Conservation (phyloP, 129 eudicot species). For the Ambrosia artemisiifolia region DNA sequence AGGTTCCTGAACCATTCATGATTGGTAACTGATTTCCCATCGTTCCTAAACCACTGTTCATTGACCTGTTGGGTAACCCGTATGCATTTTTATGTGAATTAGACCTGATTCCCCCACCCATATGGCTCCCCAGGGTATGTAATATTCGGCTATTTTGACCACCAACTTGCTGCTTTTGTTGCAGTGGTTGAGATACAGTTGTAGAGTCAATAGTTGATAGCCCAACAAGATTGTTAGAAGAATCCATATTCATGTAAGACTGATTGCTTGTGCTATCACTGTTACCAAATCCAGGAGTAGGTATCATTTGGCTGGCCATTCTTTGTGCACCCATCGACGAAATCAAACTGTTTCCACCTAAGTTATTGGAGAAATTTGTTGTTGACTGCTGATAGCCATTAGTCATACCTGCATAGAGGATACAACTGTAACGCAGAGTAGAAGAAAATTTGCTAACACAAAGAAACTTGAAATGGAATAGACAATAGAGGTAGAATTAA, state of each 20-base stretch:
- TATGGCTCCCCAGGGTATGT: conserved; percentile 75
- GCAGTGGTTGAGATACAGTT: conserved; percentile 51
- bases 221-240: conserved; percentile 44
- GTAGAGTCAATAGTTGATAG: conserved; percentile 56
- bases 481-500: conserved; percentile 14
- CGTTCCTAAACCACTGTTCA: conserved; percentile 59
- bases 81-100: conserved; percentile 61
- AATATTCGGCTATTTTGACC: conserved; percentile 72
- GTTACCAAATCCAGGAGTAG: conserved; percentile 79
- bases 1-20: conserved; percentile 61
- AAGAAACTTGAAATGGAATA: background rate
- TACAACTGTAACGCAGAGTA: background rate
- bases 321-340: conserved; percentile 62
- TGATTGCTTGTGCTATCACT: conserved; percentile 43
- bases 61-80: conserved; percentile 51
- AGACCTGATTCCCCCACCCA: conserved; percentile 79
- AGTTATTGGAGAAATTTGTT: conserved; percentile 40
- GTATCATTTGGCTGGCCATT: conserved; percentile 91
- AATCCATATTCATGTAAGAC: conserved; percentile 53
- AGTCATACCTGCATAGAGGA: conserved; percentile 34
- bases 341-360: conserved; percentile 47
- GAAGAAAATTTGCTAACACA: background rate
- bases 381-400: conserved; percentile 70
- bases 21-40: conserved; percentile 44
- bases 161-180: conserved; percentile 60